Conservation (phyloP, 495 filamentous ascomycete genomes). For the Penicillium dipodomyicola region DNA sequence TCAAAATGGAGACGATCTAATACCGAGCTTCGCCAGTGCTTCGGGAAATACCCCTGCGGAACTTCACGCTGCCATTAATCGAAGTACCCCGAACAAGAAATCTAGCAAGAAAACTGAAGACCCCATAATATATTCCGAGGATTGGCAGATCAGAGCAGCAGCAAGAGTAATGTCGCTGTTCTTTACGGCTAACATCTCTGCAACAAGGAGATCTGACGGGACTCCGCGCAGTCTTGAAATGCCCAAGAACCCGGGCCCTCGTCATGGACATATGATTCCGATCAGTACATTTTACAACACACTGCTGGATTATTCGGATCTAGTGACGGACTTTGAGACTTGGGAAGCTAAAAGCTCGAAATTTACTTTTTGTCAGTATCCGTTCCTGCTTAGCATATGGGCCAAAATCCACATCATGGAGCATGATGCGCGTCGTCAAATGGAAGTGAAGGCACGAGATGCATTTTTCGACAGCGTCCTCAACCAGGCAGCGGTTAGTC, state of each 20-base stretch:
- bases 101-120: constrained; percentile 44
- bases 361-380: constrained; percentile 93
- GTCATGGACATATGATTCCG: constrained; percentile 64
- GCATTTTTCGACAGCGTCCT: constrained; percentile 90
- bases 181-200: constrained; percentile 75
- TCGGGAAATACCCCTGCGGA: constrained; percentile 63
- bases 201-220: constrained; percentile 32
- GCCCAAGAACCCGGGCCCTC: constrained; percentile 41
- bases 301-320: constrained; percentile 78
- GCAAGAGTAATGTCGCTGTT: constrained; percentile 79
- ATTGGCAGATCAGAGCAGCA: constrained; percentile 88
- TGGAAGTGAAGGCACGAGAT: constrained; percentile 85
- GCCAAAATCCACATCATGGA: constrained; percentile 92
- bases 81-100: constrained; percentile 49
- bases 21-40: constrained; percentile 66
- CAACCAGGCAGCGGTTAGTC: constrained; percentile 67
- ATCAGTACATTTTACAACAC: constrained; percentile 88
- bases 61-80: constrained; percentile 75
- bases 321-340: constrained; percentile 82
- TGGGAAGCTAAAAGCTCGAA: constrained; percentile 76
- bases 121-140: constrained; percentile 68
- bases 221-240: constrained; percentile 16
- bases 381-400: constrained; percentile 90
- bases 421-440: constrained; percentile 85
- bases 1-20: constrained; percentile 59